These are phyloP conservation scores for Fusarium sp. DNA, from an alignment of 2,329 filamentous ascomycete genomes.

Conservation along the genomic window DNA sequence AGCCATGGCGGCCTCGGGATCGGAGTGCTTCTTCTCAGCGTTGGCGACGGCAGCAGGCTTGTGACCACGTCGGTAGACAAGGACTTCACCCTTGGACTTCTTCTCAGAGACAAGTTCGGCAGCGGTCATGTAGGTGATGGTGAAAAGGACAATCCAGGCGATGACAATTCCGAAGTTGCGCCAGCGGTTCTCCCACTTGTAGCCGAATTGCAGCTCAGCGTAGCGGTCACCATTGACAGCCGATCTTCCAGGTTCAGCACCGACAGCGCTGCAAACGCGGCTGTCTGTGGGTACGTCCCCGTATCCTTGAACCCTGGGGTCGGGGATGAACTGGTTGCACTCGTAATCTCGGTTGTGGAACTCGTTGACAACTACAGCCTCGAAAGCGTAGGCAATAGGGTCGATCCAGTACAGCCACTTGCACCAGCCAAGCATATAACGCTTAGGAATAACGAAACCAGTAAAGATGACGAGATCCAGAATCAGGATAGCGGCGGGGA, in stretches of 20 bases:
- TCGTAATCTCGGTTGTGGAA: conserved; percentile 73
- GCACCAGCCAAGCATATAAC: conserved; percentile 83
- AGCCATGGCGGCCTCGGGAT: conserved; percentile 64
- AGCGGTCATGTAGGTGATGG: conserved; percentile 69
- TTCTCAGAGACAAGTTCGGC: conserved; percentile 73
- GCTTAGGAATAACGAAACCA: conserved; percentile 72
- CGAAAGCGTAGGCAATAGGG: conserved; percentile 83
- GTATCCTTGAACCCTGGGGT: conserved; percentile 44
- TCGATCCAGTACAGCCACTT: conserved; percentile 87
- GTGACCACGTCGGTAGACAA: conserved; percentile 79
- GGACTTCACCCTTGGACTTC: conserved; percentile 80
- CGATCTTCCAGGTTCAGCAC: conserved; percentile 57
- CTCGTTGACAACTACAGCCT: conserved; percentile 85
- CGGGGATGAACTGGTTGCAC: conserved; percentile 61
- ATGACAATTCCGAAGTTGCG: conserved; percentile 77
- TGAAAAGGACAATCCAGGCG: conserved; percentile 72
- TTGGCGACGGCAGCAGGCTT: conserved; percentile 66
- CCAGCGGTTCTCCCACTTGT: conserved; percentile 71
- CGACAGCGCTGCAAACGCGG: conserved; percentile 60
- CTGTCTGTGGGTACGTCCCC: conserved; percentile 38
- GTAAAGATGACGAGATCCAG: conserved; percentile 70
- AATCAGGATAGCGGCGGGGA: conserved; percentile 46
- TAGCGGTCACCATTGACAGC: conserved; percentile 61
- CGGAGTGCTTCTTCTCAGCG: conserved; percentile 71
- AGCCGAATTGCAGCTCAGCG: conserved; percentile 59